Percentiles rank a stretch among this genome's conserved stretches.
phyloP scores from a whole-genome alignment of 768 basidiomycete genomes.

The Lentinula sp. region DNA sequence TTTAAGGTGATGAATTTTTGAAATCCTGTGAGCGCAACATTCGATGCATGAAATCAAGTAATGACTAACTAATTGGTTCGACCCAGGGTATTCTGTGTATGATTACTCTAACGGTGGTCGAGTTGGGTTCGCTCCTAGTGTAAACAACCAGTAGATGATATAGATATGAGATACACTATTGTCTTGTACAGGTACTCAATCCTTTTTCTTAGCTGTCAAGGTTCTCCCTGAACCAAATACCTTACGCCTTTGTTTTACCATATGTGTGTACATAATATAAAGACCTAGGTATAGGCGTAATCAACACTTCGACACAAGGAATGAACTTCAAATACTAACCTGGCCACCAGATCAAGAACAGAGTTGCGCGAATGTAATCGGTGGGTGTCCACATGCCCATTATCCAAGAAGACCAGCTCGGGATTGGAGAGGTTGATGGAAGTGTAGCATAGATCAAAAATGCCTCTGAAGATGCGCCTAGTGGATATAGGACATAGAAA shows the following conservation, averaged over 20 bases:
- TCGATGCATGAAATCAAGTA: neutral
- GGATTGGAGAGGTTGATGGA: slow-evolving; percentile 40
- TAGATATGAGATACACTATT: neutral
- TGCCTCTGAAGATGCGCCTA: slow-evolving; percentile 90
- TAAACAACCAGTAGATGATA: slow-evolving; percentile 32
- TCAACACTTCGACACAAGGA: slow-evolving; percentile 6
- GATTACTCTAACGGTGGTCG: slow-evolving; percentile 50
- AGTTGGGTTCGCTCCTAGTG: slow-evolving; percentile 54
- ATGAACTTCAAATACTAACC: slow-evolving; percentile 36
- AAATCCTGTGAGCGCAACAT: slow-evolving; percentile 50
- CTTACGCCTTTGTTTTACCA: slow-evolving; percentile 47
- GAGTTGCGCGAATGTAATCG: slow-evolving; percentile 49
- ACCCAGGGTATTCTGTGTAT: slow-evolving; percentile 52
- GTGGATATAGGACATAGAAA: slow-evolving; percentile 90
- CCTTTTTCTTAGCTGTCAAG: slow-evolving; percentile 11
- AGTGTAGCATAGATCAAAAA: slow-evolving; percentile 76
- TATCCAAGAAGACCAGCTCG: slow-evolving; percentile 35
- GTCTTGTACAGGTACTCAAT: neutral
- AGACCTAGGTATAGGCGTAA: slow-evolving; percentile 25
- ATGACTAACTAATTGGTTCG: neutral
- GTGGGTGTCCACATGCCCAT: slow-evolving; percentile 43
- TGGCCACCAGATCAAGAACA: slow-evolving; percentile 87
- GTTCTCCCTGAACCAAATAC: slow-evolving; percentile 24
- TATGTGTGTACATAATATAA: slow-evolving; percentile 48
- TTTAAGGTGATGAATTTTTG: slow-evolving; percentile 50